A percentile compares a stretch with the other conserved stretches of the same genome.
phyloP scores from a whole-genome alignment of 305 asterid species.

The Fraxinus xanthoxyloides region DNA sequence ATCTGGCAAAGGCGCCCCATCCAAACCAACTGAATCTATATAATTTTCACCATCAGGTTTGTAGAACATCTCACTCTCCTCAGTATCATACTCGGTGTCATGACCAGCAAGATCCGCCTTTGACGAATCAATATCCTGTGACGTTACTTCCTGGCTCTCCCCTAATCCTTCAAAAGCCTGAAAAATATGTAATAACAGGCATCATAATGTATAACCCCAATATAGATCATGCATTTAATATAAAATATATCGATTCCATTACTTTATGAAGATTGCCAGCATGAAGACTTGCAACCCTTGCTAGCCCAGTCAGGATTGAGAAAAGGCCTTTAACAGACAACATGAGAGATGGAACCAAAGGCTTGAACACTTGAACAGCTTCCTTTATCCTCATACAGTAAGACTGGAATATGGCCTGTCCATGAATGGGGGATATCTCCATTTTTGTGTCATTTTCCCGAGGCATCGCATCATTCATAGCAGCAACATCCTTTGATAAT shows the following conservation, averaged over 20 bases:
- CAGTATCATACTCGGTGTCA: conserved; percentile 44
- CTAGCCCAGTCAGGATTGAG: conserved; percentile 77
- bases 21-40: conserved; percentile 46
- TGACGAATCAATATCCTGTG: conserved; percentile 62
- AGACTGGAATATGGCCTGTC: conserved; percentile 94
- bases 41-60: conserved; percentile 56
- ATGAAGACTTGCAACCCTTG: conserved; percentile 92
- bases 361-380: conserved; percentile 67
- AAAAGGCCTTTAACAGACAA: conserved; percentile 75
- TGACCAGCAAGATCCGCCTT: conserved; percentile 54
- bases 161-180: conserved; percentile 99
- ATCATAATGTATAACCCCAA: conserved; percentile 18
- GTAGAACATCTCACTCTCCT: conserved; percentile 48
- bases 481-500: conserved; percentile 77
- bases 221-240: conserved; percentile 12
- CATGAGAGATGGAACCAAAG: conserved; percentile 79
- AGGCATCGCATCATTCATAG: conserved; percentile 83
- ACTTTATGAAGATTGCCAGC: conserved; percentile 99
- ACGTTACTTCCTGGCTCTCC: conserved; percentile 76
- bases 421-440: conserved; percentile 94
- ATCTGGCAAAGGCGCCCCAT: conserved; percentile 56
- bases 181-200: conserved; percentile 18
- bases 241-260: conserved; percentile 27
- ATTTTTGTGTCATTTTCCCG: conserved; percentile 62
- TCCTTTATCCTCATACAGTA: conserved; percentile 70